Percentiles rank a stretch among this genome's conserved stretches.
Conservation (phyloP, 2,329 filamentous ascomycete species). For the Diplodia corticola region DNA sequence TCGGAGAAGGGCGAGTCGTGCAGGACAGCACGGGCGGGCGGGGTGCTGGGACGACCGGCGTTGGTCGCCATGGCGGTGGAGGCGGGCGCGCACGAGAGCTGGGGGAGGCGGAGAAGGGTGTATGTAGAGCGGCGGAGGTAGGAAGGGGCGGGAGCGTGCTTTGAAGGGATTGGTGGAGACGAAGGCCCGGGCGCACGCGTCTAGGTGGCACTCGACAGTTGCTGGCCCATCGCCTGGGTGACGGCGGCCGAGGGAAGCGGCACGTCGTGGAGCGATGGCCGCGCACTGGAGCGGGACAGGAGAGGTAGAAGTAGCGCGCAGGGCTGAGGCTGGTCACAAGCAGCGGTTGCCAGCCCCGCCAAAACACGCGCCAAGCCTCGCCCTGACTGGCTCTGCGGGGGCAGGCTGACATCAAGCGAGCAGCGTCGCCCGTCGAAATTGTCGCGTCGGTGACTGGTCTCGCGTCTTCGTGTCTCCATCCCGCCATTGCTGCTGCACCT, state of each 20-base stretch:
- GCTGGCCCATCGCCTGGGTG: constrained; percentile 42
- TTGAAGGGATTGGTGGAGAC: constrained; percentile 11
- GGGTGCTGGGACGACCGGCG: constrained; percentile 10
- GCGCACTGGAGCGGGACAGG: not conserved
- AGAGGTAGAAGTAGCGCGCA: not conserved
- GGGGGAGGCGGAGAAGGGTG: not conserved
- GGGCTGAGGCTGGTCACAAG: constrained; percentile 10
- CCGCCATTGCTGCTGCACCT: not conserved
- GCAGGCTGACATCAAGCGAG: constrained; percentile 14
- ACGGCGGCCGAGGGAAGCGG: constrained; percentile 31
- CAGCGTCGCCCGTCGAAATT: constrained; percentile 1
- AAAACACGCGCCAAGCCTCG: constrained; percentile 13
- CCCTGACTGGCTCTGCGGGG: constrained; percentile 6
- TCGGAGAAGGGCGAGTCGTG: constrained; percentile 43
- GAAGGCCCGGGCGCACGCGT: constrained; percentile 11
- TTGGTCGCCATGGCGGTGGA: constrained; percentile 16
- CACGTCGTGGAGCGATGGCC: not conserved
- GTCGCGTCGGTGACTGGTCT: not conserved
- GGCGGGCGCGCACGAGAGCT: not conserved
- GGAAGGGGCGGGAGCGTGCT: constrained; percentile 2
- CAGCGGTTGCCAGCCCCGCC: constrained; percentile 16
- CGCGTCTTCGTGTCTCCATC: not conserved
- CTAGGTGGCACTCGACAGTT: constrained; percentile 25
- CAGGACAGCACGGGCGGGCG: constrained; percentile 23
- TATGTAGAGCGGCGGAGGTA: not conserved